A percentile compares a stretch with the other conserved stretches of the same genome.
phyloP scores from a whole-genome alignment of 2,329 filamentous ascomycete species.

The Cladophialophora carrionii region DNA sequence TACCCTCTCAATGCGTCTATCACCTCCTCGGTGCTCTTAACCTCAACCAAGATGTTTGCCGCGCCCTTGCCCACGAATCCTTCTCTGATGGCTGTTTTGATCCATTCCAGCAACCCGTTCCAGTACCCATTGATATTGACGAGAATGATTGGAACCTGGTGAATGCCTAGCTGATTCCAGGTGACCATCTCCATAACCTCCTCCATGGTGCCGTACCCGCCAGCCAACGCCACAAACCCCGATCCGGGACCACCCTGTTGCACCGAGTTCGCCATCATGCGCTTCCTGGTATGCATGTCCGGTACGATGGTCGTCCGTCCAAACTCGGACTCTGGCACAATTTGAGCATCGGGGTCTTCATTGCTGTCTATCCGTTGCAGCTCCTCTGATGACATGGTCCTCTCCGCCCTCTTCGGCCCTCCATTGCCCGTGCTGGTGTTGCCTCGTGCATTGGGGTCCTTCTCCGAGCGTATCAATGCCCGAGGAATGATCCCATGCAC shows the following conservation, averaged over 20 bases:
- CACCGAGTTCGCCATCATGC: conserved; percentile 88
- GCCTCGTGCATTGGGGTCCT: conserved; percentile 35
- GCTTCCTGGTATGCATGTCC: conserved; percentile 96
- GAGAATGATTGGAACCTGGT: conserved; percentile 75
- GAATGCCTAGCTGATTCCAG: conserved; percentile 97
- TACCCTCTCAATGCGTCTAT: conserved; percentile 73
- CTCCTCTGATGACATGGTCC: conserved; percentile 64
- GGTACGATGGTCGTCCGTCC: conserved; percentile 84
- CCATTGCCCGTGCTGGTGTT: conserved; percentile 2
- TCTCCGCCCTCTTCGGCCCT: conserved; percentile 49
- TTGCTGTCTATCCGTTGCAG: conserved; percentile 36
- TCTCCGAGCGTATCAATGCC: conserved; percentile 76
- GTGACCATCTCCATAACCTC: conserved; percentile 91
- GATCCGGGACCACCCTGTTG: conserved; percentile 77
- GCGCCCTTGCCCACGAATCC: conserved; percentile 77
- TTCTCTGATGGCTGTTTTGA: conserved; percentile 71
- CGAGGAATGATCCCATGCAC: conserved; percentile 95
- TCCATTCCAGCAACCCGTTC: conserved; percentile 82
- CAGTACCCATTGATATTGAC: conserved; percentile 91
- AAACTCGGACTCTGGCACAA: conserved; percentile 57
- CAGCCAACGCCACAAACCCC: conserved; percentile 85
- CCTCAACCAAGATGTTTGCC: conserved; percentile 76
- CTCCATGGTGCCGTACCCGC: conserved; percentile 93
- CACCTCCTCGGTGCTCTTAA: conserved; percentile 71
- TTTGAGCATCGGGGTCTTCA: conserved; percentile 37